Evolutionary conservation across 179 eudicot species (phyloP), one percentile per base, ranked within the genome.

Genomic region (Silene noctiflora): DNA sequence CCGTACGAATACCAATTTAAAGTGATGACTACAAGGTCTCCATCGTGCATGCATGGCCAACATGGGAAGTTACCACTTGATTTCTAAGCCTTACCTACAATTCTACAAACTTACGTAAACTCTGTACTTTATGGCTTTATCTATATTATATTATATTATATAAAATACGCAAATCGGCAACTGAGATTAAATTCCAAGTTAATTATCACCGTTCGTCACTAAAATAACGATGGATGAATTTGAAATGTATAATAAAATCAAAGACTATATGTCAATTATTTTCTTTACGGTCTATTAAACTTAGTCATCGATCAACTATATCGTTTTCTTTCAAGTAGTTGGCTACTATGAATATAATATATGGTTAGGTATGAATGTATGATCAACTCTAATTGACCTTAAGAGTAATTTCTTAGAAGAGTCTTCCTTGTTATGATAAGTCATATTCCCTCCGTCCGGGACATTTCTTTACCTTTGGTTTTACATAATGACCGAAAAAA

Each of bases 1-100:
- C 22, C 51, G 16, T 67, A 35, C 22, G 22, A 0, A 1, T 39
- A 8, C 1, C 46, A 35, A 7, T 31, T 56, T 25, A 27, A 27
- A 65, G 7, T n/a, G 17, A 68, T 21, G 29, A 35, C 58, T 39
- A 22, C 42, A 39, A 21, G 10, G 71, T 71, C 60, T 20, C 65
- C 71, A 77, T 77, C 75, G 62, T 77, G 62, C 75, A 60, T 77
- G 69, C 51, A 55, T 31, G 51, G 46, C 46, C 46, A 39, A 39
- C 11, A 39, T 39, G 46, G 46, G 71, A 22, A 61, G 46, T 25
- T 46, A 7, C 31, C 60, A 60, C 48, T 44, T 69, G 79, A 77
- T 69, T 60, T 17, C 46, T 69, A 70, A 31, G 62, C 70, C 75
- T 19, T 51, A 76, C 69, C 79, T 29, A 5, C 71, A 65, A 76